These are phyloP conservation scores for Jacaranda mimosifolia DNA, from an alignment of 257 asterid species.

Conservation along the genomic window DNA sequence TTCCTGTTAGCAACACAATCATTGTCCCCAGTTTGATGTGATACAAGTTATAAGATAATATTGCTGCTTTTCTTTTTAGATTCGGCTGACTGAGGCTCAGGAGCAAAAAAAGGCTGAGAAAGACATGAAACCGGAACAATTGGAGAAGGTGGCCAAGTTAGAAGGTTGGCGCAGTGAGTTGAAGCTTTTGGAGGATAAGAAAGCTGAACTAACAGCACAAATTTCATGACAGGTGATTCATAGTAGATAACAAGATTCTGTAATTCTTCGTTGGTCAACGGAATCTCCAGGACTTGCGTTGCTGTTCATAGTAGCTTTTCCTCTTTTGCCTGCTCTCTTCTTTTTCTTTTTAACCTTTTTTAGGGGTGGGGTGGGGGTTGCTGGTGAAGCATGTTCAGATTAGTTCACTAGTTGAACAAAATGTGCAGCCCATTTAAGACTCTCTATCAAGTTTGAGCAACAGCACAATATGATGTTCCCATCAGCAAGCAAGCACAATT, in stretches of 20 bases:
- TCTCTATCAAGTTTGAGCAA: too few species aligned
- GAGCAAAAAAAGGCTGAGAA: slow-evolving; percentile 59
- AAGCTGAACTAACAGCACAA: slow-evolving; percentile 46
- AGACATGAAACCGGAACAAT: slow-evolving; percentile 64
- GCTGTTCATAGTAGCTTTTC: not conserved
- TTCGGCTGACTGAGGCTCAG: slow-evolving; percentile 74
- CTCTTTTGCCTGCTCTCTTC: not conserved
- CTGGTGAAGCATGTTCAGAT: not conserved
- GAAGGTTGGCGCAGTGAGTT: slow-evolving; percentile 74
- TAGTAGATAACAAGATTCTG: slow-evolving; percentile 11
- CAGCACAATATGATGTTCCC: too few species aligned
- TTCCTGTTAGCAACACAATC: not conserved
- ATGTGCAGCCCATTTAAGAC: not conserved
- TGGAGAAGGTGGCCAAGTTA: slow-evolving; percentile 68
- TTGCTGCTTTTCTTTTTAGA: slow-evolving; percentile 32
- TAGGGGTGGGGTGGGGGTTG: too few species aligned
- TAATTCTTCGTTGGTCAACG: slow-evolving; percentile 24
- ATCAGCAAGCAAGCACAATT: too few species aligned
- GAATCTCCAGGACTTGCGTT: slow-evolving; percentile 9
- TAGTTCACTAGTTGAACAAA: not conserved
- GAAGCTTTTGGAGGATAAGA: slow-evolving; percentile 67
- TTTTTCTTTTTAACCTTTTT: too few species aligned
- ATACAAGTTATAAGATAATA: not conserved
- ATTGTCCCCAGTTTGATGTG: not conserved
- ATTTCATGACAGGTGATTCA: slow-evolving; percentile 28